Evolutionary conservation across 2,329 filamentous ascomycete genomes (phyloP).

Genomic region (Claviceps sp.): DNA sequence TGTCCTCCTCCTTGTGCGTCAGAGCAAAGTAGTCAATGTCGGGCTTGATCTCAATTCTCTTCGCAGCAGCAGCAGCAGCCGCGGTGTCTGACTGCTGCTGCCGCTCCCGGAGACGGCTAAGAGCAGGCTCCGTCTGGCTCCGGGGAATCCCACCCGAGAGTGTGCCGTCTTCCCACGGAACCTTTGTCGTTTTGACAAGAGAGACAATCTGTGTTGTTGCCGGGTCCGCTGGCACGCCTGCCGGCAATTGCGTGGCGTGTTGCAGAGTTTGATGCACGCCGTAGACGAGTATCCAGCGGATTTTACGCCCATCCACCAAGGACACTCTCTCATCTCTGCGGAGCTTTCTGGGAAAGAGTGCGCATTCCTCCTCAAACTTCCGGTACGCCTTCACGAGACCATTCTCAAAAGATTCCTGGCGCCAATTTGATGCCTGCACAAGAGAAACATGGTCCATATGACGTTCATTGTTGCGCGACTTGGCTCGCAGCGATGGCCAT

Average conservation of each 20-base stretch:
- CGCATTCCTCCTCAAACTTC: conserved; percentile 51
- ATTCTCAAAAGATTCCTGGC: conserved; percentile 28
- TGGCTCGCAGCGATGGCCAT: conserved; percentile 28
- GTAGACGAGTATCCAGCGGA: conserved; percentile 68
- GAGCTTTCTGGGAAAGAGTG: conserved; percentile 33
- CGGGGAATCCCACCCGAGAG: conserved; percentile 15
- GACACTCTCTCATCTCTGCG: conserved; percentile 41
- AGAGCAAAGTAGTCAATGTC: conserved; percentile 43
- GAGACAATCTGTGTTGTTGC: conserved; percentile 43
- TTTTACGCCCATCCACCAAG: conserved; percentile 56
- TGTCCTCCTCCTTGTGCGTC: conserved; percentile 18
- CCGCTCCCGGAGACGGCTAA: conserved; percentile 5
- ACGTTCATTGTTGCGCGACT: conserved; percentile 32
- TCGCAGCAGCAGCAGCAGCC: conserved; percentile 2
- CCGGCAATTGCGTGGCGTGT: conserved; percentile 46
- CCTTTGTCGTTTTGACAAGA: conserved; percentile 27
- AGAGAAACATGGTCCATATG: conserved; percentile 39
- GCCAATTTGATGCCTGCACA: conserved; percentile 35
- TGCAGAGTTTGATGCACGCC: conserved; percentile 58
- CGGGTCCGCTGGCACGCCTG: conserved; percentile 44
- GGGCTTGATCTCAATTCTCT: conserved; percentile 33
- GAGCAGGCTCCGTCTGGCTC: conserved; percentile 16
- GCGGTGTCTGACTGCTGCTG: conserved; percentile 1
- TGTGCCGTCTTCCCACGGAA: conserved; percentile 30
- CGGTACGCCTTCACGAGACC: conserved; percentile 54